Conservation (phyloP, 768 basidiomycete species). For the Lactarius psammicola region DNA sequence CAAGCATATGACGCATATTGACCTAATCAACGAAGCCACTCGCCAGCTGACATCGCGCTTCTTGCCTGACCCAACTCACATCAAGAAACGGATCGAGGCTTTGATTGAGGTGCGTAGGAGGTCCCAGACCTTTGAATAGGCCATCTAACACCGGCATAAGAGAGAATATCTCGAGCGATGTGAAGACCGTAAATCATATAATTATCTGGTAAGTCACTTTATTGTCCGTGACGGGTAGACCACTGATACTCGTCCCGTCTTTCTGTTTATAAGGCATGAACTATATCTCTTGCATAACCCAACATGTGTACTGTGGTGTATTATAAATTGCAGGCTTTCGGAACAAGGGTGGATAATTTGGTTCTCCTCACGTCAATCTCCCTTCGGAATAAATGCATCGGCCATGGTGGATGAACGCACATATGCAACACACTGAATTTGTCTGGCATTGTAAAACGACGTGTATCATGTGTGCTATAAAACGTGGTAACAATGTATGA, state of each 20-base stretch:
- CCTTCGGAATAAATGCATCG: neutral
- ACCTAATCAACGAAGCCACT: conserved; percentile 88
- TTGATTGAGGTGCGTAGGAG: conserved; percentile 78
- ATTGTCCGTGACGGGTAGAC: neutral
- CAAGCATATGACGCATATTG: conserved; percentile 84
- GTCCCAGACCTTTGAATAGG: neutral
- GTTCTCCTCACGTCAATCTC: neutral
- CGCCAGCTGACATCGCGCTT: conserved; percentile 83
- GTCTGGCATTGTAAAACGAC: neutral
- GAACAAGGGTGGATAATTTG: neutral
- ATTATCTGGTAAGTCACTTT: conserved; percentile 55
- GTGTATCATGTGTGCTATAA: neutral
- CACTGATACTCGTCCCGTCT: neutral
- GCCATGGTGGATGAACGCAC: neutral
- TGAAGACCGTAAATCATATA: conserved; percentile 85
- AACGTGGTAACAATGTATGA: neutral
- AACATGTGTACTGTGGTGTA: conserved; percentile 17
- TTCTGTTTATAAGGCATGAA: conserved; percentile 19
- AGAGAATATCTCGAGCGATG: conserved; percentile 93
- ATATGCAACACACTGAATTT: neutral
- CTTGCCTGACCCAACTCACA: conserved; percentile 76
- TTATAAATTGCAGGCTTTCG: conserved; percentile 1
- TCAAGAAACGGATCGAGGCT: conserved; percentile 92
- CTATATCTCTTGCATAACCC: conserved; percentile 20
- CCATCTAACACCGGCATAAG: conserved; percentile 40